Conservation (phyloP, 2,329 filamentous ascomycete genomes). For the Orbilia blumenaviensis region DNA sequence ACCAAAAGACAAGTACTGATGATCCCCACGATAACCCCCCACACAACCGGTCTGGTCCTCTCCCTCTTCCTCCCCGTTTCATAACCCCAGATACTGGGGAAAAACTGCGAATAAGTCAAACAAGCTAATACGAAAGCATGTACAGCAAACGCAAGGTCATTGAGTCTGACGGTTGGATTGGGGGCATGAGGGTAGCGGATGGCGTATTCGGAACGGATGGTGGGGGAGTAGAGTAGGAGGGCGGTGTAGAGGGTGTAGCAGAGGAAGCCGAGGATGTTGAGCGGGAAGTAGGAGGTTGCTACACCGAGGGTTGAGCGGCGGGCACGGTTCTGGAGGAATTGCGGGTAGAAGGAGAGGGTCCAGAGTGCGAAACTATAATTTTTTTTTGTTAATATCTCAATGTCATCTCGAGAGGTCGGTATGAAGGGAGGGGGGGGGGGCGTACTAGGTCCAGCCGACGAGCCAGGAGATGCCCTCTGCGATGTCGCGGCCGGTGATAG, state of each 20-base stretch:
- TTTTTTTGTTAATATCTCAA: too few relatives aligned
- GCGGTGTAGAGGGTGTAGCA: slow-evolving; percentile 79
- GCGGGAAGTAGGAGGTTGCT: slow-evolving; percentile 84
- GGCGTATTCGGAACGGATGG: slow-evolving; percentile 83
- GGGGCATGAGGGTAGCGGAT: slow-evolving; percentile 76
- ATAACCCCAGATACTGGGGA: slow-evolving; percentile 77
- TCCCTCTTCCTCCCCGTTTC: slow-evolving; percentile 64
- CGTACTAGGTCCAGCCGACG: slow-evolving; percentile 76
- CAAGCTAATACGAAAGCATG: slow-evolving; percentile 79
- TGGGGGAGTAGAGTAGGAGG: slow-evolving; percentile 79
- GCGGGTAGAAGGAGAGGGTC: slow-evolving; percentile 93
- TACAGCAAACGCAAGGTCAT: slow-evolving; percentile 86
- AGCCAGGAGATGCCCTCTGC: slow-evolving; percentile 36
- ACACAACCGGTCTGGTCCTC: slow-evolving; percentile 70
- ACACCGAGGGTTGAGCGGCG: slow-evolving; percentile 82
- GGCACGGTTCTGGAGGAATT: slow-evolving; percentile 79
- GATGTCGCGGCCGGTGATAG: slow-evolving; percentile 18
- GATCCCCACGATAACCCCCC: slow-evolving; percentile 72
- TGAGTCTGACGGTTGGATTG: slow-evolving; percentile 83
- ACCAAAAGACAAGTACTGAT: slow-evolving; percentile 67
- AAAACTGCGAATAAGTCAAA: slow-evolving; percentile 81
- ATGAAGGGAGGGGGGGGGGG: neutral
- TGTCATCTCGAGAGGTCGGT: neutral
- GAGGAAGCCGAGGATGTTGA: slow-evolving; percentile 76
- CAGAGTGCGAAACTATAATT: slow-evolving; percentile 70